phyloP scores from a whole-genome alignment of 768 basidiomycete genomes.

The Russula sp. region DNA sequence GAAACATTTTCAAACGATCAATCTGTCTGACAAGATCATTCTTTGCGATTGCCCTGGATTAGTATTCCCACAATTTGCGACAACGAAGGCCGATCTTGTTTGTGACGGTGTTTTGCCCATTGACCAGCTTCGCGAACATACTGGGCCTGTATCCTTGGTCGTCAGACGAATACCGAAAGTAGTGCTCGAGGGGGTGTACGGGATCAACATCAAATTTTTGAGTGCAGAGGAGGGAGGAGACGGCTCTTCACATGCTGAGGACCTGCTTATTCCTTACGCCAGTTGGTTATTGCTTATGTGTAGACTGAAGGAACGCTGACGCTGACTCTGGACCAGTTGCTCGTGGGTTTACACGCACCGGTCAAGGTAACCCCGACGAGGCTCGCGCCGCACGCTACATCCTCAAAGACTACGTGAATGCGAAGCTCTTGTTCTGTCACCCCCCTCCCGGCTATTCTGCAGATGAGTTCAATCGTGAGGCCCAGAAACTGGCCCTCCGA shows the following conservation, averaged over 20 bases:
- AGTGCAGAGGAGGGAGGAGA: conserved; percentile 79
- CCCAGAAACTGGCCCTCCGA: conserved; percentile 51
- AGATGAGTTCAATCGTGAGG: conserved; percentile 66
- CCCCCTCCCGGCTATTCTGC: conserved; percentile 69
- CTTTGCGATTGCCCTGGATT: conserved; percentile 97
- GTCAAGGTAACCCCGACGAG: conserved; percentile 96
- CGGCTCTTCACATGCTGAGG: conserved; percentile 63
- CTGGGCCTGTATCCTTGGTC: conserved; percentile 74
- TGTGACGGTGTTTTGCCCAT: conserved; percentile 97
- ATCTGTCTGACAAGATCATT: conserved; percentile 77
- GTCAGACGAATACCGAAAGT: conserved; percentile 70
- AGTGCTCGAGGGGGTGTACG: conserved; percentile 87
- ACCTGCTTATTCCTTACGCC: conserved; percentile 84
- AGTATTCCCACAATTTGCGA: conserved; percentile 97
- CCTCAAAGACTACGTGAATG: conserved; percentile 96
- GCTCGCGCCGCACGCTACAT: conserved; percentile 88
- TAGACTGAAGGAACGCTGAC: not conserved
- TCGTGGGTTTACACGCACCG: conserved; percentile 85
- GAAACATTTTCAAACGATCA: conserved; percentile 98
- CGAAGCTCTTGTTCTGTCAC: conserved; percentile 84
- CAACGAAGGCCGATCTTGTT: conserved; percentile 90
- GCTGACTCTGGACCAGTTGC: conserved; percentile 50
- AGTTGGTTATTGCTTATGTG: conserved; percentile 46
- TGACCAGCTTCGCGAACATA: conserved; percentile 92
- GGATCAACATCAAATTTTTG: conserved; percentile 60